These are phyloP conservation scores for Chrysochromulina tobinii DNA, from an alignment of 78 protist genomes.

Conservation along the genomic window DNA sequence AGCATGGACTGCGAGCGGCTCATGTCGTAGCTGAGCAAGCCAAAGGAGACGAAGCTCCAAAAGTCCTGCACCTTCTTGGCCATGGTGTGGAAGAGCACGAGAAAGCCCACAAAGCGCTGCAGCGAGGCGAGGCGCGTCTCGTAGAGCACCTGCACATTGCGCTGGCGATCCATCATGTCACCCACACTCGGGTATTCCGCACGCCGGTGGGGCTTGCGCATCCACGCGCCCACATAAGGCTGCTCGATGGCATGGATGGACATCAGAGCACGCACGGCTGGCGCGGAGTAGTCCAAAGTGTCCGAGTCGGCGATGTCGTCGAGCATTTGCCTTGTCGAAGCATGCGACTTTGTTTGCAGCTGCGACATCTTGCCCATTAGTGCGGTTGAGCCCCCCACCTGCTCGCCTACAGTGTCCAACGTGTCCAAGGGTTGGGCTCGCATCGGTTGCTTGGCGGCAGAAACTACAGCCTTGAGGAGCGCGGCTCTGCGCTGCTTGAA, in stretches of 20 bases:
- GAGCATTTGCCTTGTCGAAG: no score
- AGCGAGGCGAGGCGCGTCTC: conserved; percentile 9
- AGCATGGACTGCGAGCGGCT: conserved; percentile 9
- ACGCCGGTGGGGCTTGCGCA: neutral
- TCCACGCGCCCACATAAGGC: conserved; percentile 12
- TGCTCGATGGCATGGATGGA: neutral
- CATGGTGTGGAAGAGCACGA: conserved; percentile 9
- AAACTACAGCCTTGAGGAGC: no score
- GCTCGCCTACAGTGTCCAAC: no score
- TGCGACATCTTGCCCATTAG: no score
- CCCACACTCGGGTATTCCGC: neutral
- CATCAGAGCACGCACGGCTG: neutral
- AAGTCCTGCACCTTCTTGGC: neutral
- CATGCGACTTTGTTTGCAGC: no score
- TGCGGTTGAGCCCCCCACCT: no score
- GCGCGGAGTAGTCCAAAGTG: no score
- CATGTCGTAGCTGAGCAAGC: neutral
- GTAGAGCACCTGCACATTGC: neutral
- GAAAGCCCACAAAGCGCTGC: neutral
- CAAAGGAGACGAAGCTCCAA: neutral
- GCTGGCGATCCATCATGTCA: neutral
- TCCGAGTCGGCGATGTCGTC: no score
- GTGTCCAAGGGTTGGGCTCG: no score
- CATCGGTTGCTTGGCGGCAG: no score
- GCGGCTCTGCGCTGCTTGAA: no score